These are phyloP conservation scores for Acanthamoeba sp. DNA, from an alignment of 208 protist genomes.

Conservation along the genomic window DNA sequence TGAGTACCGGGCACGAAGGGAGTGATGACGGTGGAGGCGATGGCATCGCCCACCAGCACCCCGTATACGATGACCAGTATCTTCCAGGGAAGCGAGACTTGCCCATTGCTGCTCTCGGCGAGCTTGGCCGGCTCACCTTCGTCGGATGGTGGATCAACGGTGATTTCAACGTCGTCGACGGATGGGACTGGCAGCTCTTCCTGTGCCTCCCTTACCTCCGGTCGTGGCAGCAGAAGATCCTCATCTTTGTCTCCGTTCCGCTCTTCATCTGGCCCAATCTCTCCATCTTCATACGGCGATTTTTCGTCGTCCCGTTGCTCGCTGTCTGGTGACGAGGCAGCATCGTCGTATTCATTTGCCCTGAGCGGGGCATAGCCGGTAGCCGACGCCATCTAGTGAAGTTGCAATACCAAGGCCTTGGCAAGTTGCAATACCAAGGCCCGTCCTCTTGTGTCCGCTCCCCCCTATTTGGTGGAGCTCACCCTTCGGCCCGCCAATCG, in stretches of 20 bases:
- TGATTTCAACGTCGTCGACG: constrained; percentile 10
- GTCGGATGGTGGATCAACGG: constrained; percentile 9
- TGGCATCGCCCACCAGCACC: constrained; percentile 23
- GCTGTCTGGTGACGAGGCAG: not conserved
- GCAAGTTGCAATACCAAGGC: too few relatives aligned
- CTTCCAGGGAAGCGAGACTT: not conserved
- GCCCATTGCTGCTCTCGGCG: not conserved
- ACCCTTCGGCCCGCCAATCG: too few relatives aligned
- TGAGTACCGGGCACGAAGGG: not conserved
- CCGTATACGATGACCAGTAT: constrained; percentile 22
- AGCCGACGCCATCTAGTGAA: too few relatives aligned
- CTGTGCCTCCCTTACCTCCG: not conserved
- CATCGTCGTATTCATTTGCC: not conserved
- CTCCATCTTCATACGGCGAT: not conserved
- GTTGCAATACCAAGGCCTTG: too few relatives aligned
- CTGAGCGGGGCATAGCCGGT: not conserved
- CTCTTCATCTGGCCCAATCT: not conserved
- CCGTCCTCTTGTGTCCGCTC: too few relatives aligned
- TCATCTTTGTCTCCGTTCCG: not conserved
- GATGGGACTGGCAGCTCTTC: not conserved
- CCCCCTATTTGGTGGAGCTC: too few relatives aligned
- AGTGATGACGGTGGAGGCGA: constrained; percentile 28
- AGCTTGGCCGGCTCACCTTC: not conserved
- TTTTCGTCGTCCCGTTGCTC: not conserved
- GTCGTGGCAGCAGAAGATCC: not conserved